Evolutionary conservation across 257 asterid genomes (phyloP), one percentile per base, ranked within the genome.

Genomic region (Nicotiana benthamiana): DNA sequence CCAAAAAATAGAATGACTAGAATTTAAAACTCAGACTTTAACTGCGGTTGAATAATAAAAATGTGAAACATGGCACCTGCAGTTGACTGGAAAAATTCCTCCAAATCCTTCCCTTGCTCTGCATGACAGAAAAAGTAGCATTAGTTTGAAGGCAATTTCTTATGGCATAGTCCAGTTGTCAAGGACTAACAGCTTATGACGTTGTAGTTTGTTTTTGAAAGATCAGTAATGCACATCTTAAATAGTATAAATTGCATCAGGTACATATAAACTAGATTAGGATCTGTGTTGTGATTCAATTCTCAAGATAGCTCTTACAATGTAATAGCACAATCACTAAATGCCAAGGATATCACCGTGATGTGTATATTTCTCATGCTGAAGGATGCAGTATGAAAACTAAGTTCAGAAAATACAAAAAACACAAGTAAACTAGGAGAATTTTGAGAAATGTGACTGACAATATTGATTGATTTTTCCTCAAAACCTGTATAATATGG

Each of bases 51-150:
- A 75, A 76, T 32, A 22, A 72, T 46, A 17, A 68, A 63, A 62
- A 64, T 18, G 53, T 18, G 28, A 48, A 68, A 48, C 5, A 22
- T 64, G 82, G 74, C 36, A 94, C 98, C 98, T 91, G 96, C 97
- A 54, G 97, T 94, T 72, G 97, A 94, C 91, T 82, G 89, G 79
- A 94, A 94, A 84, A 94, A 93, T 84, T 93, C 97, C 24, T 89
- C 93, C 91, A 94, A 89, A 86, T 92, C 91, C 85, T 93, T 94
- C 51, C 94, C 97, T 30, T 94, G 97, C 80, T 89, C 97, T 94
- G 96, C 90, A 85, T 18, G 75, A 83, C 68, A 59, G 13, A 82
- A 70, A 61, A 64, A 8, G 60, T 20, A 32, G 7, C 28, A 64
- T 64, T 48, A 79, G 52, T 30, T 56, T 1, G 27, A 62, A 34